These are phyloP conservation scores for Xylaria castorea DNA, from an alignment of 495 filamentous ascomycete species.

Conservation along the genomic window DNA sequence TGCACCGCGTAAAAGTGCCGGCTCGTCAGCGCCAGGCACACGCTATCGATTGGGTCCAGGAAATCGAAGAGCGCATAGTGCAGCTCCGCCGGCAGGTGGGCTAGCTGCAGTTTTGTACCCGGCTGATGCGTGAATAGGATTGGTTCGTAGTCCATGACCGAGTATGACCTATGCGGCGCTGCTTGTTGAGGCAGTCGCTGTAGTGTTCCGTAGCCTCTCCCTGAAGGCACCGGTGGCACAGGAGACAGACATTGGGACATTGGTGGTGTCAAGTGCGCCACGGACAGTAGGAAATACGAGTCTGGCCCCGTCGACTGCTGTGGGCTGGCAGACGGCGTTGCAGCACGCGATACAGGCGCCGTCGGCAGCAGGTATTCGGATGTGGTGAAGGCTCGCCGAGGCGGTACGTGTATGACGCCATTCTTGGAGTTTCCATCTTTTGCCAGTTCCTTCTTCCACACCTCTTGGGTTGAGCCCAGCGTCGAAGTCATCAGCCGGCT, in stretches of 20 bases:
- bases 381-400: slow-evolving; percentile 29
- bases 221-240: neutral
- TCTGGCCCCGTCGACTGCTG: slow-evolving; percentile 13
- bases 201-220: neutral
- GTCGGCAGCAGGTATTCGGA: slow-evolving; percentile 26
- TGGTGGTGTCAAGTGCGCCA: slow-evolving; percentile 4
- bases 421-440: slow-evolving; percentile 9
- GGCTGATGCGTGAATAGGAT: slow-evolving; percentile 49
- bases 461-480: slow-evolving; percentile 8
- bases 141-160: slow-evolving; percentile 56
- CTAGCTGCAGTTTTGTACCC: slow-evolving; percentile 44
- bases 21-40: slow-evolving; percentile 60
- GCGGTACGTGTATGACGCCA: slow-evolving; percentile 18
- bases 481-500: slow-evolving; percentile 14
- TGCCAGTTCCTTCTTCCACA: neutral
- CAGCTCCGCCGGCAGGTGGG: slow-evolving; percentile 63
- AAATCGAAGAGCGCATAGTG: slow-evolving; percentile 61
- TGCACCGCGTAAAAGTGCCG: slow-evolving; percentile 59
- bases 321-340: slow-evolving; percentile 10
- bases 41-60: slow-evolving; percentile 62
- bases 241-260: neutral
- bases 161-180: slow-evolving; percentile 45
- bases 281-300: slow-evolving; percentile 21
- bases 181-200: neutral
- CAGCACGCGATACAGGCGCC: slow-evolving; percentile 23